These are phyloP conservation scores for Moelleriella libera DNA, from an alignment of 2,329 filamentous ascomycete genomes.

Conservation along the genomic window DNA sequence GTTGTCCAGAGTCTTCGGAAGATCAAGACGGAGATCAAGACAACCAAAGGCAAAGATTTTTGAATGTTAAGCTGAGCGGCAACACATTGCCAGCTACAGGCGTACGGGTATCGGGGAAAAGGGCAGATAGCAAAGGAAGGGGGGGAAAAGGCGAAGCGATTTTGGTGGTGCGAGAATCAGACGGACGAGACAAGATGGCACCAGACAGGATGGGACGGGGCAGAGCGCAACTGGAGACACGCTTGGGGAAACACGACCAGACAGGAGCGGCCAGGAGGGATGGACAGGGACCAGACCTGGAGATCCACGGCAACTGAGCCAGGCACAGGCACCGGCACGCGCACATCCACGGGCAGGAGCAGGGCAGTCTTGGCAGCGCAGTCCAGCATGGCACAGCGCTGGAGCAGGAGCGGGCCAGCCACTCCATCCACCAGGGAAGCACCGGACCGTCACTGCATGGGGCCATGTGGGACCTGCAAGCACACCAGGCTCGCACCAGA, in stretches of 20 bases:
- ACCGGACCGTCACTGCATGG: too few species aligned
- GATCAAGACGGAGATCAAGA: neutral
- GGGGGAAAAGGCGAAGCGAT: neutral
- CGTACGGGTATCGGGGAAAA: neutral
- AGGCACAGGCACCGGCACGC: neutral
- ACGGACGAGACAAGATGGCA: neutral
- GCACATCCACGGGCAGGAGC: neutral
- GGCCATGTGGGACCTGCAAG: too few species aligned
- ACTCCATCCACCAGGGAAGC: too few species aligned
- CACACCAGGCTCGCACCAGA: neutral
- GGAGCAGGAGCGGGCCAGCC: neutral
- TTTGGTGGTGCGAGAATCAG: neutral
- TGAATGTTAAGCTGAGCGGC: too few species aligned
- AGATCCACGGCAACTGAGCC: neutral
- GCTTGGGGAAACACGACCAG: neutral
- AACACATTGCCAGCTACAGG: neutral
- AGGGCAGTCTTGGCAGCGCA: neutral
- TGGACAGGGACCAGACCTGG: neutral
- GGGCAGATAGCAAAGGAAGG: neutral
- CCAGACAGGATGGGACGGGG: neutral
- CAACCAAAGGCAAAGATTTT: neutral
- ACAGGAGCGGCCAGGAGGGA: neutral
- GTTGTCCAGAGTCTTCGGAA: too few species aligned
- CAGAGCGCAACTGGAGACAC: neutral
- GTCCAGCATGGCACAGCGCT: neutral